A percentile compares a stretch with the other conserved stretches of the same genome.
Evolutionary conservation across 2,329 filamentous ascomycete species (phyloP).

Genomic region (Alternaria solani): DNA sequence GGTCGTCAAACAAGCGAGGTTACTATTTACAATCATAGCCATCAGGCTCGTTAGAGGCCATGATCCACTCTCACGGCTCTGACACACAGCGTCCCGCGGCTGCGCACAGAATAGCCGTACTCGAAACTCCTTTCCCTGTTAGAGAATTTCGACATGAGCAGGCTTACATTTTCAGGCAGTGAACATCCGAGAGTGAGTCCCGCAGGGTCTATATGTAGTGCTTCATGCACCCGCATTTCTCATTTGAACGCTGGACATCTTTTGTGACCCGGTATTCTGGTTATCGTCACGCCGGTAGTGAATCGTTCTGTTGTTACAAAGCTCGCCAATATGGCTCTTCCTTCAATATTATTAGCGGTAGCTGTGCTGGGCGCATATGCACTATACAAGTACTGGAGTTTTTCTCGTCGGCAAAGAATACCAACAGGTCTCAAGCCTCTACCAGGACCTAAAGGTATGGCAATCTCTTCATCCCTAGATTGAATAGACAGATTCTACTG

Average conservation of each 20-base stretch:
- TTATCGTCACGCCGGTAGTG: constrained; percentile 14
- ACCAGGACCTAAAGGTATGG: constrained; percentile 53
- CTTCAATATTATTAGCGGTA: constrained; percentile 38
- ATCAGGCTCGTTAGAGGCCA: constrained; percentile 23
- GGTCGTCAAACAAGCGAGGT: constrained; percentile 20
- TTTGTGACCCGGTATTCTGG: constrained; percentile 16
- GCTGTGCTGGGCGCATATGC: constrained; percentile 34
- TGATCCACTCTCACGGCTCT: constrained; percentile 25
- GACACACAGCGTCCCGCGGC: constrained; percentile 30
- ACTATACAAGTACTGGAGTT: constrained; percentile 40
- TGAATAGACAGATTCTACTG: neutral
- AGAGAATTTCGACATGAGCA: constrained; percentile 21
- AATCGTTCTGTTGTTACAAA: constrained; percentile 7
- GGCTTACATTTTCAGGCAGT: constrained; percentile 25
- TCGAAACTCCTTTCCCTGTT: constrained; percentile 30
- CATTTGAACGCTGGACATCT: constrained; percentile 20
- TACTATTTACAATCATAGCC: constrained; percentile 12
- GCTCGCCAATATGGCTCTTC: constrained; percentile 41
- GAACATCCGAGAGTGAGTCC: constrained; percentile 25
- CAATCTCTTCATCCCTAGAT: constrained; percentile 8
- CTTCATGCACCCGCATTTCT: constrained; percentile 17
- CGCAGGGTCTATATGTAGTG: constrained; percentile 42
- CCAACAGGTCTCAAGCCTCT: constrained; percentile 49
- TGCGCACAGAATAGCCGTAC: constrained; percentile 31
- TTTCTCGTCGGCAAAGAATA: constrained; percentile 37